Evolutionary conservation across 208 protist species (phyloP).

Genomic region (Borovskyia barvae): DNA sequence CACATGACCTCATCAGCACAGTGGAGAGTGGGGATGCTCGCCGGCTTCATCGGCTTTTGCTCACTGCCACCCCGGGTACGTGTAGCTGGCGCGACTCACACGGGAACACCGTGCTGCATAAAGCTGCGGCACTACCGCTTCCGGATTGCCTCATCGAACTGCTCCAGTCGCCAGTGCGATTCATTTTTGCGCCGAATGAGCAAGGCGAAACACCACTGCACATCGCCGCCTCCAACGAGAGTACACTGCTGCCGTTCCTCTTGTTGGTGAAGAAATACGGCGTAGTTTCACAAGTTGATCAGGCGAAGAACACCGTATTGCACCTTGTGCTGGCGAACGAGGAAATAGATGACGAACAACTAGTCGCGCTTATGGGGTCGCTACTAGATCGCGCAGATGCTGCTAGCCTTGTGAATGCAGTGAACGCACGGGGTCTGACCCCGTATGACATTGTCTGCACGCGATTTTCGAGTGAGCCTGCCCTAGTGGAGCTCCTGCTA

Average conservation of each 20-base stretch:
- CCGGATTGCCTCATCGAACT: constrained; percentile 50
- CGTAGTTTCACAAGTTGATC: constrained; percentile 7
- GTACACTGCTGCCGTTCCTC: constrained; percentile 26
- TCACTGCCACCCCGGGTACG: neutral
- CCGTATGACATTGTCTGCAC: constrained; percentile 40
- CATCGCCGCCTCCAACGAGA: constrained; percentile 19
- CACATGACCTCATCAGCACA: constrained; percentile 2
- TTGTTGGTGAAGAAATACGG: constrained; percentile 61
- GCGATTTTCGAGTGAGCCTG: constrained; percentile 9
- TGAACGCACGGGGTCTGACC: constrained; percentile 28
- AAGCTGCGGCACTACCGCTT: constrained; percentile 20
- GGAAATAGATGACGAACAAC: constrained; percentile 7
- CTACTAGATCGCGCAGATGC: constrained; percentile 22
- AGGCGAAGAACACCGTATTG: constrained; percentile 49
- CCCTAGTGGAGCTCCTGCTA: constrained; percentile 37
- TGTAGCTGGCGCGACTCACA: constrained; percentile 17
- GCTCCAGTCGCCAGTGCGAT: constrained; percentile 7
- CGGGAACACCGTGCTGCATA: constrained; percentile 42
- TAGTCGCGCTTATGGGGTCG: constrained; percentile 40
- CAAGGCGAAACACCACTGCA: constrained; percentile 57
- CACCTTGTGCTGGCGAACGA: constrained; percentile 53
- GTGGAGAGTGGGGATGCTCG: constrained; percentile 10
- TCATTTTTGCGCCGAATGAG: constrained; percentile 27
- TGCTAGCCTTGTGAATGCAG: constrained; percentile 25
- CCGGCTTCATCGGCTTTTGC: constrained; percentile 10